These are phyloP conservation scores for Trichosporon faecale DNA, from an alignment of 1,284 basidiomycete species.

Conservation along the genomic window DNA sequence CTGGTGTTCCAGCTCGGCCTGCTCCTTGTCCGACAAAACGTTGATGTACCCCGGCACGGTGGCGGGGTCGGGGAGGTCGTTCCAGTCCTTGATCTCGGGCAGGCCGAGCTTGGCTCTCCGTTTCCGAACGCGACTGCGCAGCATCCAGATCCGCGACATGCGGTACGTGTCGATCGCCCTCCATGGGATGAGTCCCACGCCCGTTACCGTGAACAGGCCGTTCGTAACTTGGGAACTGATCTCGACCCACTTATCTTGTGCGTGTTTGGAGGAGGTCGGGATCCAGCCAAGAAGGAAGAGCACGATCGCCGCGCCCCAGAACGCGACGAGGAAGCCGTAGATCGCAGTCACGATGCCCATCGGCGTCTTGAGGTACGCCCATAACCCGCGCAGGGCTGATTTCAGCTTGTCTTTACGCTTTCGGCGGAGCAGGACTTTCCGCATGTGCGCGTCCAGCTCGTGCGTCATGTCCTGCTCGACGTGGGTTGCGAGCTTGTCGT, in stretches of 20 bases:
- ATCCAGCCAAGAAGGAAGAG: constrained; percentile 61
- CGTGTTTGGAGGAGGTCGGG: constrained; percentile 36
- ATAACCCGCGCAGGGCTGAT: constrained; percentile 66
- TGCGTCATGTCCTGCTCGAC: constrained; percentile 23
- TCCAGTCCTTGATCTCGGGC: constrained; percentile 65
- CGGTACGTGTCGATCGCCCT: constrained; percentile 73
- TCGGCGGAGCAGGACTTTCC: constrained; percentile 60
- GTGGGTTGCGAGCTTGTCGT: constrained; percentile 7
- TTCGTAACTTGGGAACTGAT: constrained; percentile 69
- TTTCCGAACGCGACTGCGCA: constrained; percentile 61
- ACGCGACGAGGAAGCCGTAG: constrained; percentile 72
- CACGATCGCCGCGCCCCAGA: constrained; percentile 83
- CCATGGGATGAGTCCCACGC: constrained; percentile 63
- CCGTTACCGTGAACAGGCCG: constrained; percentile 76
- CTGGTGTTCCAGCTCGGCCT: constrained; percentile 64
- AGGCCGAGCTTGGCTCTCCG: constrained; percentile 62
- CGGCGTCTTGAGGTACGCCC: constrained; percentile 76
- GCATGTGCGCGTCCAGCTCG: constrained; percentile 61
- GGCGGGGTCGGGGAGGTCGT: constrained; percentile 72
- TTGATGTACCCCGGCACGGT: constrained; percentile 70
- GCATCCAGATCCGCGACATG: constrained; percentile 69
- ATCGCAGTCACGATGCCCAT: constrained; percentile 67
- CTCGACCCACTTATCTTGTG: constrained; percentile 56
- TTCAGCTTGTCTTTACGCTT: constrained; percentile 63
- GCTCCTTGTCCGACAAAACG: constrained; percentile 64